phyloP scores from a whole-genome alignment of 208 protist species.

The Leishmania lainsoni region DNA sequence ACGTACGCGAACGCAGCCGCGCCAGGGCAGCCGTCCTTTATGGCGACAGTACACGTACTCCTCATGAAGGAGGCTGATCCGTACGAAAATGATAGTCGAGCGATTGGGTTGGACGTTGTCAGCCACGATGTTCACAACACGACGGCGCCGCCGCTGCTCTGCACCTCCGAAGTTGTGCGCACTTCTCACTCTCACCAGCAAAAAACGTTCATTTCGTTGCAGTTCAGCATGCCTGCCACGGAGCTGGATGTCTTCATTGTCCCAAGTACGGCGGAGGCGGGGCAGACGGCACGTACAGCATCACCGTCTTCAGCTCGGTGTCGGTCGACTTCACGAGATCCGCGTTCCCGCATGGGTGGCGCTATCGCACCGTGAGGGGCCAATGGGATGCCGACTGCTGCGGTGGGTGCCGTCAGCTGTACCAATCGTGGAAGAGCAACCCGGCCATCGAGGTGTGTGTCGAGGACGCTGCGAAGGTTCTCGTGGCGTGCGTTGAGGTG shows the following conservation, averaged over 20 bases:
- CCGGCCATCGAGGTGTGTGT: constrained; percentile 52
- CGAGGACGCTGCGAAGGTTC: constrained; percentile 13
- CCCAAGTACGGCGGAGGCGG: constrained; percentile 54
- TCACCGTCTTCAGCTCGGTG: constrained; percentile 71
- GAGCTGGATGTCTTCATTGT: constrained; percentile 71
- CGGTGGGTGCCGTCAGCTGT: constrained; percentile 65
- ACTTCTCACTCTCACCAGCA: constrained; percentile 39
- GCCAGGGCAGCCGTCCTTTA: background rate
- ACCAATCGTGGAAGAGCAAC: constrained; percentile 86
- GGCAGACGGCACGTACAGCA: constrained; percentile 55
- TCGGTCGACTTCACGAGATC: constrained; percentile 46
- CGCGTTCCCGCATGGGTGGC: constrained; percentile 73
- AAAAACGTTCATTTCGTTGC: constrained; percentile 41
- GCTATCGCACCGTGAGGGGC: constrained; percentile 58
- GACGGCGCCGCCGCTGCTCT: constrained; percentile 45
- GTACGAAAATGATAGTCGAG: constrained; percentile 68
- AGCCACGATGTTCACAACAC: constrained; percentile 34
- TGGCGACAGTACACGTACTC: constrained; percentile 54
- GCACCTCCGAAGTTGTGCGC: constrained; percentile 45
- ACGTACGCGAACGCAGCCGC: constrained; percentile 30
- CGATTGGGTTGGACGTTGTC: constrained; percentile 78
- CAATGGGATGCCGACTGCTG: constrained; percentile 73
- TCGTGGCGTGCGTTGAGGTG: constrained; percentile 62
- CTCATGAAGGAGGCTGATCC: constrained; percentile 68
- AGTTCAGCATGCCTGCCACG: constrained; percentile 38